A percentile compares a stretch with the other conserved stretches of the same genome.
Conservation (phyloP, 1,284 basidiomycete genomes). For the Takashimella koratensis region DNA sequence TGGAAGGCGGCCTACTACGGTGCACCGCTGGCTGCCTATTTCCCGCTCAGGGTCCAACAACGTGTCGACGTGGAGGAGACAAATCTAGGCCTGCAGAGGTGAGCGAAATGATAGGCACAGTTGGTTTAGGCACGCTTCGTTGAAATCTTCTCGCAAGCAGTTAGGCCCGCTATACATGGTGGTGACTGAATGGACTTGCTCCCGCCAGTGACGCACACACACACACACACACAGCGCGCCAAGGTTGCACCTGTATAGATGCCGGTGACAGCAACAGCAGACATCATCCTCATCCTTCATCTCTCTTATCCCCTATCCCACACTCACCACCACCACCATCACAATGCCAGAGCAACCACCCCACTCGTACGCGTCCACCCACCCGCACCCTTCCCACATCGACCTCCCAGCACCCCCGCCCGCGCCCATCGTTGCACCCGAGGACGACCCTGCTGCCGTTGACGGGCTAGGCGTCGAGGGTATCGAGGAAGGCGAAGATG, state of each 20-base stretch:
- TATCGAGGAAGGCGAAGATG: slow-evolving; percentile 8
- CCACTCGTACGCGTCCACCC: slow-evolving; percentile 23
- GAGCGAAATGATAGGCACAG: too few species aligned
- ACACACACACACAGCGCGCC: too few species aligned
- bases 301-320: slow-evolving; percentile 1
- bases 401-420: slow-evolving; percentile 27
- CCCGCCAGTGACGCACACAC: too few species aligned
- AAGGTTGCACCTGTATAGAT: too few species aligned
- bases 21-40: neutral
- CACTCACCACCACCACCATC: neutral
- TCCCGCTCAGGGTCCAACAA: neutral
- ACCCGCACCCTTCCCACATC: slow-evolving; percentile 37
- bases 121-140: too few species aligned
- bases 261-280: too few species aligned
- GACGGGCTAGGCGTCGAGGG: slow-evolving; percentile 1
- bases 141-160: too few species aligned
- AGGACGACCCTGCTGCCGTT: slow-evolving; percentile 5
- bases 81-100: too few species aligned
- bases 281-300: slow-evolving; percentile 1
- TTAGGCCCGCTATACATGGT: too few species aligned
- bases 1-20: too few species aligned
- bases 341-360: slow-evolving; percentile 13
- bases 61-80: slow-evolving; percentile 17
- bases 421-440: slow-evolving; percentile 9
- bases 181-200: too few species aligned